Evolutionary conservation across 352 stramenopile species (phyloP).

Genomic region (Globisporangium paroecandrum): DNA sequence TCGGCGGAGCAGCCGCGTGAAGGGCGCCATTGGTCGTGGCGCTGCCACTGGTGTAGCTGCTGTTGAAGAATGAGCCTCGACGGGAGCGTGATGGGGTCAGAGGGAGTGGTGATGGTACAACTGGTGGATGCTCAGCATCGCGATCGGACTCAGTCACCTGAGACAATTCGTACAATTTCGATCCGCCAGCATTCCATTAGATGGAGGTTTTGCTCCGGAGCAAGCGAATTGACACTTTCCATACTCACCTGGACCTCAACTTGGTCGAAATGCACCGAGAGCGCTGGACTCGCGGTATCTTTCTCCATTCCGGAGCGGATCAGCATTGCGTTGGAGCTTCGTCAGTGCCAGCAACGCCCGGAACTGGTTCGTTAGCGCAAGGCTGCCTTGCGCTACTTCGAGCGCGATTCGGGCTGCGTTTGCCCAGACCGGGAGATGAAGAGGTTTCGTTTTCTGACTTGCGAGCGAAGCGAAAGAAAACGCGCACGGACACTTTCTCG

Average conservation of each 20-base stretch:
- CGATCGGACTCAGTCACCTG: neutral
- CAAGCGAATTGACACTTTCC: neutral
- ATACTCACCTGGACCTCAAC: neutral
- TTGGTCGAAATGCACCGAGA: neutral
- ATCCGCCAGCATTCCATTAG: neutral
- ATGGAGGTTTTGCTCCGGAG: neutral
- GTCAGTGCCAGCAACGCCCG: neutral
- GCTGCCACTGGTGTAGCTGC: neutral
- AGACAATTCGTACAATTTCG: neutral
- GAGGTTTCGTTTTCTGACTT: neutral
- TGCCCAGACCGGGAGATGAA: neutral
- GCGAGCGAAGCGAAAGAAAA: neutral
- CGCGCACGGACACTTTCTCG: neutral
- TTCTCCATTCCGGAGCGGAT: neutral
- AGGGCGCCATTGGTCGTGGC: neutral
- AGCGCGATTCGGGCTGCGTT: neutral
- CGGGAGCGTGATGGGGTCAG: neutral
- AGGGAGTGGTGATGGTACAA: neutral
- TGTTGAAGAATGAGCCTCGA: constrained; percentile 11
- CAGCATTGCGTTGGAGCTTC: neutral
- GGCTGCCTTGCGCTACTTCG: neutral
- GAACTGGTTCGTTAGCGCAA: neutral
- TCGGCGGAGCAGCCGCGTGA: neutral
- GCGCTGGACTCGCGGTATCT: neutral
- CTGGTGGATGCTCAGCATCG: neutral